Conservation (phyloP, 768 basidiomycete genomes). For the Arthromyces matolae region DNA sequence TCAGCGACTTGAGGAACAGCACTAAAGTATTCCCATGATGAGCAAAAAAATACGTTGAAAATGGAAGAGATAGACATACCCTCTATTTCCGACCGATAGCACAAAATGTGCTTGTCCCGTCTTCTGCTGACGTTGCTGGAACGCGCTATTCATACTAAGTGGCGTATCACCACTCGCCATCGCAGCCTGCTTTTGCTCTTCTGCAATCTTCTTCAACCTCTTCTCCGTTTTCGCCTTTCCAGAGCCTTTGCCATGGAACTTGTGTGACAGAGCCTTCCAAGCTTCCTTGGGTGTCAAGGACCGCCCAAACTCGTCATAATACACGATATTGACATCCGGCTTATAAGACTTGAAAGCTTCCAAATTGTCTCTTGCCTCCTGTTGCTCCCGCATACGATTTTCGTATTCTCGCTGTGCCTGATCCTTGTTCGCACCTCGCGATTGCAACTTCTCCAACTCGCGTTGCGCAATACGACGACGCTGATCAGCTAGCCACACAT, state of each 20-base stretch:
- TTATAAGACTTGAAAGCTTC: constrained; percentile 92
- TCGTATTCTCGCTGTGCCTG: constrained; percentile 94
- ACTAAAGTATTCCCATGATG: constrained; percentile 33
- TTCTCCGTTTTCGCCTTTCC: constrained; percentile 98
- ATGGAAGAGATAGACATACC: constrained; percentile 44
- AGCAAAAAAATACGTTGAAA: constrained; percentile 4
- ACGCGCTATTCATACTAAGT: constrained; percentile 90
- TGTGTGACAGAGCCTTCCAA: constrained; percentile 96
- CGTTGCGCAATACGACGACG: constrained; percentile 71
- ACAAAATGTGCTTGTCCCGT: constrained; percentile 96
- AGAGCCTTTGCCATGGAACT: constrained; percentile 97
- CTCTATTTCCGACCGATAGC: constrained; percentile 88
- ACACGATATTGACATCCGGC: constrained; percentile 93
- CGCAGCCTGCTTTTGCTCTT: constrained; percentile 90
- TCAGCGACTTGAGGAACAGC: constrained; percentile 84
- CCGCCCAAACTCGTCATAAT: constrained; percentile 95
- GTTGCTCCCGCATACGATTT: constrained; percentile 87
- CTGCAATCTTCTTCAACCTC: constrained; percentile 92
- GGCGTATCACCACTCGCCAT: constrained; percentile 97
- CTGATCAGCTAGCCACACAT: constrained; percentile 88
- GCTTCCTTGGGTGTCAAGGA: constrained; percentile 90
- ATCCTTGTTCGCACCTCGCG: constrained; percentile 81
- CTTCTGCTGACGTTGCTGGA: constrained; percentile 90
- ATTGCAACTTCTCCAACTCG: constrained; percentile 73
- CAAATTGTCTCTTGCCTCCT: constrained; percentile 77